A percentile compares a stretch with the other conserved stretches of the same genome.
These are phyloP conservation scores for Phytophthora sp. DNA, from an alignment of 352 stramenopile species.

Conservation along the genomic window DNA sequence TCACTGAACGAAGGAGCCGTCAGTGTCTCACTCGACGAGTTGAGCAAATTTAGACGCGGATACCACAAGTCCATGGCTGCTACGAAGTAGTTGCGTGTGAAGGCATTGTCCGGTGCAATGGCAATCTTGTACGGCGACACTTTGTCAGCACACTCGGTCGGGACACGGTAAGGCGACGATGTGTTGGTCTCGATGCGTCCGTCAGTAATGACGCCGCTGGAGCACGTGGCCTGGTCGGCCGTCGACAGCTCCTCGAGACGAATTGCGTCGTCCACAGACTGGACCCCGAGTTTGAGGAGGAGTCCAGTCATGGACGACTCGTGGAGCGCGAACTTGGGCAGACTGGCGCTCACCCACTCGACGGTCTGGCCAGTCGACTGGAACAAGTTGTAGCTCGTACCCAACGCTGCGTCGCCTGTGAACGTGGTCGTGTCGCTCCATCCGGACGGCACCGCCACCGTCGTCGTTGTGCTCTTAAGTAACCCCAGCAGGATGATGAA, in stretches of 20 bases:
- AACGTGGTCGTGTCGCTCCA: constrained; percentile 48
- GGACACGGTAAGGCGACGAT: constrained; percentile 43
- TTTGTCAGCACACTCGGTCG: constrained; percentile 40
- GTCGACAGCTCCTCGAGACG: constrained; percentile 49
- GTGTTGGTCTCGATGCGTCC: constrained; percentile 45
- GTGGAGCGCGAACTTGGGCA: constrained; percentile 54
- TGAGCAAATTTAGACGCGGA: constrained; percentile 46
- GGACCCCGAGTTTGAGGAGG: constrained; percentile 53
- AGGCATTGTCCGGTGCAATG: constrained; percentile 55
- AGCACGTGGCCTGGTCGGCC: constrained; percentile 35
- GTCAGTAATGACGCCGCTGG: constrained; percentile 31
- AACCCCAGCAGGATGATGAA: constrained; percentile 65
- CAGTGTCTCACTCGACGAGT: constrained; percentile 28
- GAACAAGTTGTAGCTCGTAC: constrained; percentile 61
- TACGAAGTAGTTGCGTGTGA: constrained; percentile 66
- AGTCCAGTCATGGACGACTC: constrained; percentile 67
- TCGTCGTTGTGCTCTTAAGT: constrained; percentile 59
- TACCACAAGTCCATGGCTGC: constrained; percentile 60
- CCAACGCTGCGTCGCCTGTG: constrained; percentile 23
- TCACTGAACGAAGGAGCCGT: constrained; percentile 53
- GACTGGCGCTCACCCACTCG: constrained; percentile 36
- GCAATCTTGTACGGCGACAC: constrained; percentile 67
- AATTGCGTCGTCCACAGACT: constrained; percentile 51
- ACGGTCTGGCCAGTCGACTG: constrained; percentile 37
- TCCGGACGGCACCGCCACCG: constrained; percentile 56